Evolutionary conservation across 192 early-diverging fungal genomes (phyloP).

Genomic region (Allomyces macrogynus): DNA sequence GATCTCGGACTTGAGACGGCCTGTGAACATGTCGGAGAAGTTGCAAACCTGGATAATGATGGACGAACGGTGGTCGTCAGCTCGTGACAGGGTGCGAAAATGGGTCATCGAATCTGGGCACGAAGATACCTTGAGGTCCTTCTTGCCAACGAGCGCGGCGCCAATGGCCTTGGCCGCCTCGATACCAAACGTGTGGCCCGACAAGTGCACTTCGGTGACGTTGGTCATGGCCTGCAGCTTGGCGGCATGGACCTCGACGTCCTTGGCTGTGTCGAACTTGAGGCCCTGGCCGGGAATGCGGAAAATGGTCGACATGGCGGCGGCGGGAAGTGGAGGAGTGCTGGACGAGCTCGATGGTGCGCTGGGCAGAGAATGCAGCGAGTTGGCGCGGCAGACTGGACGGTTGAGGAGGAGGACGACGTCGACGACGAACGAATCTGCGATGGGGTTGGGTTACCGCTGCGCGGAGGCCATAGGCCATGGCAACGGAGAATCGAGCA

Average conservation of each 20-base stretch:
- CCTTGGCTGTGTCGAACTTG: slow-evolving; percentile 66
- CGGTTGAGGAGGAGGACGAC: no score
- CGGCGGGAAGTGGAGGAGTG: no score
- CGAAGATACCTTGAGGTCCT: slow-evolving; percentile 54
- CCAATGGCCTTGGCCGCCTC: slow-evolving; percentile 70
- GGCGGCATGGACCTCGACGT: slow-evolving; percentile 53
- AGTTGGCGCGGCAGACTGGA: no score
- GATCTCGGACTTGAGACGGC: slow-evolving; percentile 75
- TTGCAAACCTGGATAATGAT: slow-evolving; percentile 64
- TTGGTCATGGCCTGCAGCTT: slow-evolving; percentile 41
- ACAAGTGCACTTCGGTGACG: slow-evolving; percentile 48
- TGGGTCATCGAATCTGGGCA: no score
- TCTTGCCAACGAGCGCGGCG: slow-evolving; percentile 39
- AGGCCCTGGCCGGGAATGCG: slow-evolving; percentile 73
- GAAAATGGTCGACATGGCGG: slow-evolving; percentile 20
- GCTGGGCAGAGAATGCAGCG: no score
- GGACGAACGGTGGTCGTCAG: no score
- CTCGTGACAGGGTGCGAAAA: no score
- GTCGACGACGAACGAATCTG: no score
- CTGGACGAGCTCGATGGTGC: no score
- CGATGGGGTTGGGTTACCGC: no score
- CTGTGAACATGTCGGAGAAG: slow-evolving; percentile 84
- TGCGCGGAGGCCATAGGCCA: no score
- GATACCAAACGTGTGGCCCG: slow-evolving; percentile 84
- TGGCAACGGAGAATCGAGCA: no score